Evolutionary conservation across 495 filamentous ascomycete species (phyloP).

Genomic region (Lophiotrema nucula): DNA sequence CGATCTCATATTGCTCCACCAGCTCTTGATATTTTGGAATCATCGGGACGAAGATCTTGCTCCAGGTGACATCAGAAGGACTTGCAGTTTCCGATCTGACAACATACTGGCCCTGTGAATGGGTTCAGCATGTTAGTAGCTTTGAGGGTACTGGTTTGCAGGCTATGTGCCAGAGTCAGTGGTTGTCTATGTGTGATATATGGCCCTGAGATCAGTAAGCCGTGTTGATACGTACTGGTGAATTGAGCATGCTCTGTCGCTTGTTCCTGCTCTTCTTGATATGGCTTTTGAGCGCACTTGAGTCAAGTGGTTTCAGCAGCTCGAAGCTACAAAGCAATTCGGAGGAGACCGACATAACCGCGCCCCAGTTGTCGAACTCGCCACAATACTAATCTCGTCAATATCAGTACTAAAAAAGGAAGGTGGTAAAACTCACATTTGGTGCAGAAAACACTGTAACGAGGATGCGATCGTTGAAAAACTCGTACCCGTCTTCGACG

Average conservation of each 20-base stretch:
- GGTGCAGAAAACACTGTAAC: constrained; percentile 98
- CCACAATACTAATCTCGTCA: constrained; percentile 76
- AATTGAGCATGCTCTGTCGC: constrained; percentile 86
- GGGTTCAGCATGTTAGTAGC: constrained; percentile 31
- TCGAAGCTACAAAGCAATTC: constrained; percentile 98
- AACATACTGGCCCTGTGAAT: too few species aligned
- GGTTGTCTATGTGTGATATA: constrained; percentile 12
- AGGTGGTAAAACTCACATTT: constrained; percentile 66
- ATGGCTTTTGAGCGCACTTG: constrained; percentile 94
- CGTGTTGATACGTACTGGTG: constrained; percentile 60
- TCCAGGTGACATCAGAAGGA: too few species aligned
- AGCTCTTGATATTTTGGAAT: not conserved
- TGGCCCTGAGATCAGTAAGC: constrained; percentile 22
- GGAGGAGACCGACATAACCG: constrained; percentile 94
- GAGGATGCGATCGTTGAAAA: constrained; percentile 92
- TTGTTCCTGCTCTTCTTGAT: constrained; percentile 98
- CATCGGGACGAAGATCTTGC: too few species aligned
- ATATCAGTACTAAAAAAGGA: constrained; percentile 23
- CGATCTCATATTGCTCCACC: constrained; percentile 5
- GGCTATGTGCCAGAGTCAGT: constrained; percentile 31
- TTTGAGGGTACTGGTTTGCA: constrained; percentile 36
- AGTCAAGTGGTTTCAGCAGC: constrained; percentile 92
- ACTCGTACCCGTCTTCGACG: constrained; percentile 98
- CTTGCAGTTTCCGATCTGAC: not conserved
- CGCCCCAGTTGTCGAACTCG: constrained; percentile 99